A percentile compares a stretch with the other conserved stretches of the same genome.
phyloP scores from a whole-genome alignment of 1,284 basidiomycete genomes.

The Cutaneotrichosporon arboriforme region DNA sequence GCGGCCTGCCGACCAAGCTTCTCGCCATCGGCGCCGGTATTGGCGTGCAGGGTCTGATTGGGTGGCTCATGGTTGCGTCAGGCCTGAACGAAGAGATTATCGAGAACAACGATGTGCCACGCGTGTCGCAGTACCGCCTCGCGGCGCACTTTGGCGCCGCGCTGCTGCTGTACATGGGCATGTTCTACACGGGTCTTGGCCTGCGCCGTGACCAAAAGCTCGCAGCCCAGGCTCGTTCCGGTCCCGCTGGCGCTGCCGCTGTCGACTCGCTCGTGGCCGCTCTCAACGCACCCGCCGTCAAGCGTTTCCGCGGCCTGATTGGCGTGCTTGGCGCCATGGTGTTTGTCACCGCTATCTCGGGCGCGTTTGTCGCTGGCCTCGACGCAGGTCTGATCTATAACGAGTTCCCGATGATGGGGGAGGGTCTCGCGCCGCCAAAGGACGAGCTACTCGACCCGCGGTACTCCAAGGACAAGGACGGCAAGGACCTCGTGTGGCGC shows the following conservation, averaged over 20 bases:
- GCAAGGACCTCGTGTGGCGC: conserved; percentile 77
- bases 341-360: conserved; percentile 76
- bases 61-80: conserved; percentile 99
- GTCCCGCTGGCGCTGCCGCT: conserved; percentile 40
- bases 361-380: conserved; percentile 94
- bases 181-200: conserved; percentile 76
- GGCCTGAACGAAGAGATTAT: conserved; percentile 80
- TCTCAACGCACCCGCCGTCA: conserved; percentile 57
- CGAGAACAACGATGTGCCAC: conserved; percentile 73
- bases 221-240: conserved; percentile 56
- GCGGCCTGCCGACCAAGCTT: conserved; percentile 60
- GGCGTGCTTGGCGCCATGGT: conserved; percentile 68
- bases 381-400: conserved; percentile 97
- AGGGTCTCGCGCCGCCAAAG: conserved; percentile 70
- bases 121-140: conserved; percentile 94
- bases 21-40: conserved; percentile 70
- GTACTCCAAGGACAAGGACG: conserved; percentile 66
- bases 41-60: conserved; percentile 80
- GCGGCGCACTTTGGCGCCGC: conserved; percentile 91
- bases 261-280: conserved; percentile 40
- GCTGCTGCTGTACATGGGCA: conserved; percentile 82
- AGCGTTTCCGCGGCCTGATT: conserved; percentile 58
- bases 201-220: conserved; percentile 65
- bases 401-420: conserved; percentile 97
- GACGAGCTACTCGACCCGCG: conserved; percentile 73